These are phyloP conservation scores for Luzula sylvatica DNA, from an alignment of 176 grass and related monocot species.

Conservation along the genomic window DNA sequence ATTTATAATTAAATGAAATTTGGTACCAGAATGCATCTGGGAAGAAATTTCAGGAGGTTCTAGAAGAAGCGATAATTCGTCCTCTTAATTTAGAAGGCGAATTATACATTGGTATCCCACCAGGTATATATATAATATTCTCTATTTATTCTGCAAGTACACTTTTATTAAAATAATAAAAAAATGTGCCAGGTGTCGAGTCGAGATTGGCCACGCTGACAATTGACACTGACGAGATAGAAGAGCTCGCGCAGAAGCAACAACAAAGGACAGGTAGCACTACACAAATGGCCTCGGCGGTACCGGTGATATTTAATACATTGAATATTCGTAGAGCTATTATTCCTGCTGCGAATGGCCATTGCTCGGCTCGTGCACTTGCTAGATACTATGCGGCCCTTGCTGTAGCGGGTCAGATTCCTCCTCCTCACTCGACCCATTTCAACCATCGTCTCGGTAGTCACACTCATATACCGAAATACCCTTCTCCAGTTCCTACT, in stretches of 20 bases:
- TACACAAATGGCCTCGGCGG: slow-evolving; percentile 47
- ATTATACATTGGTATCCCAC: slow-evolving; percentile 90
- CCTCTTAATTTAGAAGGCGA: slow-evolving; percentile 93
- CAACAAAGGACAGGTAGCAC: slow-evolving; percentile 21
- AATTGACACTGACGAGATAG: slow-evolving; percentile 59
- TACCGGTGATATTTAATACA: slow-evolving; percentile 71
- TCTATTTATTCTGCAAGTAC: not conserved
- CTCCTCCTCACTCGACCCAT: slow-evolving; percentile 45
- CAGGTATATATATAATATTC: slow-evolving; percentile 33
- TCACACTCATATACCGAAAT: slow-evolving; percentile 49
- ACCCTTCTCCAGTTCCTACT: slow-evolving; percentile 20
- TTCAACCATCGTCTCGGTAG: slow-evolving; percentile 53
- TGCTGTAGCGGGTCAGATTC: slow-evolving; percentile 35
- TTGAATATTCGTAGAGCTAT: slow-evolving; percentile 70
- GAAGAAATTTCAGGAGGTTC: slow-evolving; percentile 83
- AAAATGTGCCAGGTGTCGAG: slow-evolving; percentile 82
- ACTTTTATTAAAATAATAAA: not conserved
- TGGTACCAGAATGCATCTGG: slow-evolving; percentile 75
- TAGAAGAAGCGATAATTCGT: slow-evolving; percentile 89
- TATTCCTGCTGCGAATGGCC: slow-evolving; percentile 82
- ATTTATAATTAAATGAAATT: slow-evolving; percentile 16
- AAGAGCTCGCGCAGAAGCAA: slow-evolving; percentile 38
- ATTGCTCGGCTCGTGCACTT: slow-evolving; percentile 79
- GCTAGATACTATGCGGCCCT: slow-evolving; percentile 85
- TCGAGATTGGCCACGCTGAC: slow-evolving; percentile 66